A percentile compares a stretch with the other conserved stretches of the same genome.
Conservation (phyloP, 495 filamentous ascomycete genomes). For the Aspergillus leporis region DNA sequence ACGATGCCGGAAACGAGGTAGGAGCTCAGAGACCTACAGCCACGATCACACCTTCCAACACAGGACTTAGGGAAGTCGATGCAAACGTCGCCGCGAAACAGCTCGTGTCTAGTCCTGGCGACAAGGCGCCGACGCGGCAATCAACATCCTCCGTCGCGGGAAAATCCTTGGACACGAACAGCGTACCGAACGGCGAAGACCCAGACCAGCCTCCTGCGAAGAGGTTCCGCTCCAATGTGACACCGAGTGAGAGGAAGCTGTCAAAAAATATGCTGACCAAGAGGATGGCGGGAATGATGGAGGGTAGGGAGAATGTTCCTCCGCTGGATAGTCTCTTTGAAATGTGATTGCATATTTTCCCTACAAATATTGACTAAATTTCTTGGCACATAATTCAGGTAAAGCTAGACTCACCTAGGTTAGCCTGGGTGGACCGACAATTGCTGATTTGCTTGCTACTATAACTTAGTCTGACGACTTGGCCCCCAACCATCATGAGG, state of each 20-base stretch:
- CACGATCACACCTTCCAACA: conserved; percentile 42
- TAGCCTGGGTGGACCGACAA: too few species aligned
- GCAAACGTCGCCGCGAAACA: conserved; percentile 50
- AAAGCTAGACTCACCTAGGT: too few species aligned
- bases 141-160: conserved; percentile 11
- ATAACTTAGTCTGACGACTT: too few species aligned
- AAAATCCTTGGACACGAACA: conserved; percentile 7
- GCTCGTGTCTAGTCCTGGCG: conserved; percentile 29
- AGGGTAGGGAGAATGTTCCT: background rate
- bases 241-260: conserved; percentile 37
- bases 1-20: conserved; percentile 46
- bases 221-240: conserved; percentile 48
- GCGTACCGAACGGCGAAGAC: conserved; percentile 35
- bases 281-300: conserved; percentile 27
- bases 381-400: too few species aligned
- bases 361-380: too few species aligned
- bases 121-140: conserved; percentile 20
- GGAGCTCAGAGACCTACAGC: conserved; percentile 37
- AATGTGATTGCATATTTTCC: too few species aligned
- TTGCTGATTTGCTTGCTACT: too few species aligned
- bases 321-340: too few species aligned
- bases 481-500: too few species aligned
- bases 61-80: conserved; percentile 57
- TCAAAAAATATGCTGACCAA: conserved; percentile 49
- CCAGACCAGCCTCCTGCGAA: conserved; percentile 53